Evolutionary conservation across 2,329 filamentous ascomycete genomes (phyloP).

Genomic region (Cercospora zeae-maydis): DNA sequence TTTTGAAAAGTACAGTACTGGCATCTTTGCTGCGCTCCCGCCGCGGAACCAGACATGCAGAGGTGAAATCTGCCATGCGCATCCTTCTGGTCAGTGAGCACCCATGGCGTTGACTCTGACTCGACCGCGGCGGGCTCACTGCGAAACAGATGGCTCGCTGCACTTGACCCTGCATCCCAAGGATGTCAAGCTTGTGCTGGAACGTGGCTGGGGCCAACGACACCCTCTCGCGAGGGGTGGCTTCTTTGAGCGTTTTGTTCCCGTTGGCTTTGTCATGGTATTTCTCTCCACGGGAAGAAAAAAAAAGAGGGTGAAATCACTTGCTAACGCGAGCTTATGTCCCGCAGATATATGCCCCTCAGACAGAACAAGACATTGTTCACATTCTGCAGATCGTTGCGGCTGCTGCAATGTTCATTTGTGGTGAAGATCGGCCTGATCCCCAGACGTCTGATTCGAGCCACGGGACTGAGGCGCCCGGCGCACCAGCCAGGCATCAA

Average conservation of each 20-base stretch:
- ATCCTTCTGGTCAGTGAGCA: constrained; percentile 48
- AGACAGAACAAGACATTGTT: constrained; percentile 64
- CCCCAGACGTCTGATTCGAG: background rate
- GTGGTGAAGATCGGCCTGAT: constrained; percentile 13
- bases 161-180: constrained; percentile 77
- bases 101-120: background rate
- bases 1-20: constrained; percentile 68
- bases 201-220: constrained; percentile 73
- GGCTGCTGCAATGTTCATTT: constrained; percentile 68
- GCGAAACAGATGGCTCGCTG: constrained; percentile 61
- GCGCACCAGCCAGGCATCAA: background rate
- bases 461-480: background rate
- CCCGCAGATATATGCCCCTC: constrained; percentile 61
- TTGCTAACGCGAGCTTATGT: background rate
- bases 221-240: constrained; percentile 64
- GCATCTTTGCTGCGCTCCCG: constrained; percentile 65
- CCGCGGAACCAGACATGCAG: constrained; percentile 64
- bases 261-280: constrained; percentile 72
- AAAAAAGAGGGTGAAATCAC: background rate
- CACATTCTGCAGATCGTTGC: constrained; percentile 66
- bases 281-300: background rate
- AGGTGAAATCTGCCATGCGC: constrained; percentile 80
- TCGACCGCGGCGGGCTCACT: background rate
- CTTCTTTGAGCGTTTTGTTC: constrained; percentile 65
- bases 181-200: constrained; percentile 68